Evolutionary conservation across 768 basidiomycete genomes (phyloP), one percentile per base, ranked within the genome.

Genomic region (Termitomyces sp.): DNA sequence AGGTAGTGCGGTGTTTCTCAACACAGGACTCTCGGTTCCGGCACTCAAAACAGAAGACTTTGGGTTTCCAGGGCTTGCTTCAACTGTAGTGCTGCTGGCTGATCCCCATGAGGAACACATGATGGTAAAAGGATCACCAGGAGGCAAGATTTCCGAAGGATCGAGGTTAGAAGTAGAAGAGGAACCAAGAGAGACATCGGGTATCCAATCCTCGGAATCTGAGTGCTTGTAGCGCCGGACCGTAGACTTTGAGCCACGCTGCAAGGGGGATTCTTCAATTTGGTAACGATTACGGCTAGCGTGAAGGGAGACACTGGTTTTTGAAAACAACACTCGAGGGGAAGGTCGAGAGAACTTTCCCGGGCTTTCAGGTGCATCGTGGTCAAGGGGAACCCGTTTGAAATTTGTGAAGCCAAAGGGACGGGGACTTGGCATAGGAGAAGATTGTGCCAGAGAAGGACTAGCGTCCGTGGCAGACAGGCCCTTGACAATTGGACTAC

Each of bases 11-110:
- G 69, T 67, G 57, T 69, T 77, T 56, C 80, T 71, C 45, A 83
- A 66, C 18, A 87, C 79, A 28, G 86, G 86, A 58, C 85, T 87
- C 58, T 83, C 83, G 10, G 67, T 65, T 45, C 75, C 75, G 40
- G 70, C 60, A 22, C 62, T 68, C 20, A 72, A 66, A 56, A 71
- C 68, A 30, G 71, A 62, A 30, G 72, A 66, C 47, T 61, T 70
- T 20, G 54, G 36, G 43, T 67, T 68, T 41, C 63, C 68, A 30
- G 67, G 68, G 38, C 68, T 53, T 48, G 63, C 14, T 24, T 49
- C 53, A 26, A 55, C 60, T 30, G 56, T 18, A 20, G 55, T 56
- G 47, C 59, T 64, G 36, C 66, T 71, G 51, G 70, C 63, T 35
- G 70, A 56, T 41, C 68, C 67, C 73, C 77, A 74, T 36, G 76